These are phyloP conservation scores for Annulohypoxylon maeteangense DNA, from an alignment of 495 filamentous ascomycete species.

Conservation along the genomic window DNA sequence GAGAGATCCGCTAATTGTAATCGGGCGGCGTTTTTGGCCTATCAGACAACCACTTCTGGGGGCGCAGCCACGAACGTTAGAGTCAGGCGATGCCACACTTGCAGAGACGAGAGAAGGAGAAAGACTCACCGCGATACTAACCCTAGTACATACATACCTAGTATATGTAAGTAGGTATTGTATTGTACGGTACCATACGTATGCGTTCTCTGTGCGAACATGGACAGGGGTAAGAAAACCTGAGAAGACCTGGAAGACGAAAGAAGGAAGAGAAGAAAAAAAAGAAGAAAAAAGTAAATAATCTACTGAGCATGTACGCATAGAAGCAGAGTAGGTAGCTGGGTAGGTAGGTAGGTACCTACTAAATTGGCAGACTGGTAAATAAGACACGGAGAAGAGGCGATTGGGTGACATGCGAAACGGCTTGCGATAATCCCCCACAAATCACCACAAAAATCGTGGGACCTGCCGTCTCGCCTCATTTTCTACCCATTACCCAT, in stretches of 20 bases:
- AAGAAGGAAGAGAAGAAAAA: background rate
- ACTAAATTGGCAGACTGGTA: too few relatives aligned
- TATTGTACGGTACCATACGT: background rate
- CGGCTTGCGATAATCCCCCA: conserved; percentile 24
- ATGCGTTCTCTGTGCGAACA: background rate
- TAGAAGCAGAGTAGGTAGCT: too few relatives aligned
- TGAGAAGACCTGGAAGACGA: conserved; percentile 23
- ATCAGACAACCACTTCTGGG: conserved; percentile 48
- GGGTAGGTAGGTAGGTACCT: too few relatives aligned
- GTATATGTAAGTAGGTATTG: background rate
- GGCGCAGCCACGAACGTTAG: conserved; percentile 45
- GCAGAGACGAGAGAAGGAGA: conserved; percentile 18
- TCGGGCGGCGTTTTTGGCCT: conserved; percentile 35
- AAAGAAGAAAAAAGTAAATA: background rate
- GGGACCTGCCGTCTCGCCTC: conserved; percentile 1
- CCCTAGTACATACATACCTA: background rate
- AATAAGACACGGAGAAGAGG: conserved; percentile 30
- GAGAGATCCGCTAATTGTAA: conserved; percentile 31
- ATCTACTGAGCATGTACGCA: background rate
- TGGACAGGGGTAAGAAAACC: conserved; percentile 17
- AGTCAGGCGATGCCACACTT: conserved; percentile 45
- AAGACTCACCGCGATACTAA: conserved; percentile 31
- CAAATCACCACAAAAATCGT: conserved; percentile 16
- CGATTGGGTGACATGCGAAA: conserved; percentile 49
- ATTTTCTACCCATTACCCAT: background rate